Conservation (phyloP, 148 eudicot genomes). For the Dianthus caryophyllus region DNA sequence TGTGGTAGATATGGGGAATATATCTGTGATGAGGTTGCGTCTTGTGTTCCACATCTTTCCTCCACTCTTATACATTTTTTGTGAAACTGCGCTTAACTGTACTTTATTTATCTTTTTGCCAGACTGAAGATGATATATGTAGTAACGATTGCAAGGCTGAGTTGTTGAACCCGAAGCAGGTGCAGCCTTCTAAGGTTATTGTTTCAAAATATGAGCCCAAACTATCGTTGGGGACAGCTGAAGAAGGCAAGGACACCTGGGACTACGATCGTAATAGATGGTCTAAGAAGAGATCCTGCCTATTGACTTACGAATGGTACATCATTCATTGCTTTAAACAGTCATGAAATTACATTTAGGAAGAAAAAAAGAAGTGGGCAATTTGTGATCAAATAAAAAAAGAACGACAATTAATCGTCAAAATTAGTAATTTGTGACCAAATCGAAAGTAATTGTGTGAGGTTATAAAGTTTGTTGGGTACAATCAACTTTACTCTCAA, state of each 20-base stretch:
- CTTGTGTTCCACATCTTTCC: background rate
- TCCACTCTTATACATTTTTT: background rate
- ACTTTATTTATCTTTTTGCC: slow-evolving; percentile 20
- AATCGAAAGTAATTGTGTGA: too few species aligned
- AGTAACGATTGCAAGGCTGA: slow-evolving; percentile 82
- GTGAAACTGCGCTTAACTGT: background rate
- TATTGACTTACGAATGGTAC: slow-evolving; percentile 75
- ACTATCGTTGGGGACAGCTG: slow-evolving; percentile 28
- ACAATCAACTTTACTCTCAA: background rate
- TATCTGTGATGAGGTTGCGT: slow-evolving; percentile 66
- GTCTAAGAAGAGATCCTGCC: slow-evolving; percentile 61
- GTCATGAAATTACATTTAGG: background rate
- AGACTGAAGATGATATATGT: slow-evolving; percentile 87
- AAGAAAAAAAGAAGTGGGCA: too few species aligned
- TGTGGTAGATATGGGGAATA: slow-evolving; percentile 91
- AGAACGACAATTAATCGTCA: too few species aligned
- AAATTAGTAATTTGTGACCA: too few species aligned
- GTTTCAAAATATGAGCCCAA: slow-evolving; percentile 24
- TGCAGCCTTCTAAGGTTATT: slow-evolving; percentile 40
- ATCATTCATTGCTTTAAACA: background rate
- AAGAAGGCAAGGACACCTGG: slow-evolving; percentile 58
- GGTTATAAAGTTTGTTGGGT: too few species aligned
- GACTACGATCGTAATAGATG: slow-evolving; percentile 58
- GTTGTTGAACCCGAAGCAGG: slow-evolving; percentile 41
- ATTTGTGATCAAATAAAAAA: background rate